Base-by-base conservation (phyloP, 129 eudicot species). In the Erigeron canadensis region DNA sequence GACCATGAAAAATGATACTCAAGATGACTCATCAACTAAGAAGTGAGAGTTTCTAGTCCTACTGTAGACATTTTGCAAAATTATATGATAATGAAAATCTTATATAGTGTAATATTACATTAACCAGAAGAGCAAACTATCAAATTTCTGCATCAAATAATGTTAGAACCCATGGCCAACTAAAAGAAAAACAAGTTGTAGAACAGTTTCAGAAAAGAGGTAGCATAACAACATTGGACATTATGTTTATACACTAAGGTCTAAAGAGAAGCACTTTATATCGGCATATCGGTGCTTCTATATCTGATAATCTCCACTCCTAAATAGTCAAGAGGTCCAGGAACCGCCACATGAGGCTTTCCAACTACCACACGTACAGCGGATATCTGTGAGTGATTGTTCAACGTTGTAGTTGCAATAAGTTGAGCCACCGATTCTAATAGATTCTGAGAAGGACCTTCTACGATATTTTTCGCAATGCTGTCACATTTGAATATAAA, bases 271-370 rank as follows among this genome's bases (percentile, higher is more conserved):
- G 13, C 56, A 12, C 38, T 21, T 56, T 54, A 70, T 41, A 40
- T 41, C 5, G 47, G 72, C 57, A 68, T 12, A 15, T 48, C 45
- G 15, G 34, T 77, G 78, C 67, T 80, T 76, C 95, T 83, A 23
- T 81, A 83, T 68, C 96, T 85, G 16, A 81, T 67, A 54, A 93
- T 93, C 83, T 93, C 95, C n/a, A 93, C 87, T 0, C 96, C 98
- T 77, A 93, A 79, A 63, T 85, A 93, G 74, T 93, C 96, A 8
- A 93, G 81, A 21, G 86, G 88, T 47, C 96, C 95, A 8, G 79
- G 81, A 69, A 93, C 98, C 8, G 98, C 88, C 13, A 93, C 98
- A 79, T 93, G 98, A 43, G 96, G 95, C 83, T 89, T 93, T 53
- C 89, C 92, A 19, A 93, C 90, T 28, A 85, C 87, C 59, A 93